A percentile compares a stretch with the other conserved stretches of the same genome.
These are phyloP conservation scores for Heliocybe sulcata DNA, from an alignment of 1,284 basidiomycete species.

Conservation along the genomic window DNA sequence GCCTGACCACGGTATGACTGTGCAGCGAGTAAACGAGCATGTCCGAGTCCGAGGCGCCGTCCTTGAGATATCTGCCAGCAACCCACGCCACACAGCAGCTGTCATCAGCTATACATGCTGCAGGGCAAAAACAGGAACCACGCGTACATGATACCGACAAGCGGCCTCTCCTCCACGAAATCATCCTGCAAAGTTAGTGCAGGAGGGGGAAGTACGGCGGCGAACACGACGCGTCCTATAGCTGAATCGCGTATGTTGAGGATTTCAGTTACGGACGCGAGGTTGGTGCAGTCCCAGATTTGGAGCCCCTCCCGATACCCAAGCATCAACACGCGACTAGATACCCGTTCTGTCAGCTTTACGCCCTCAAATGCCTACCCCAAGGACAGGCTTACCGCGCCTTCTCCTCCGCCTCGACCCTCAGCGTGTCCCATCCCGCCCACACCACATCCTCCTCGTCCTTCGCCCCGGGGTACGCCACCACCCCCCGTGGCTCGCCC, in stretches of 20 bases:
- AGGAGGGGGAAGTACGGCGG: slow-evolving; percentile 36
- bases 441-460: slow-evolving; percentile 23
- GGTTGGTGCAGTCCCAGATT: slow-evolving; percentile 61
- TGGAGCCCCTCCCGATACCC: slow-evolving; percentile 55
- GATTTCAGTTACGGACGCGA: slow-evolving; percentile 48
- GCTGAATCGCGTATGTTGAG: slow-evolving; percentile 34
- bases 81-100: too few species aligned
- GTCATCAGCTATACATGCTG: too few species aligned
- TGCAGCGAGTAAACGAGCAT: slow-evolving; percentile 53
- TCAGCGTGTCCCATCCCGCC: slow-evolving; percentile 24
- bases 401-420: slow-evolving; percentile 11
- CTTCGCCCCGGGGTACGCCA: slow-evolving; percentile 20
- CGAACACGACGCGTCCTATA: slow-evolving; percentile 34
- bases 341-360: slow-evolving; percentile 6
- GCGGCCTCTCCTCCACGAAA: slow-evolving; percentile 29
- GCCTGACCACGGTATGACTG: slow-evolving; percentile 47
- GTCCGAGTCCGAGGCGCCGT: slow-evolving; percentile 17
- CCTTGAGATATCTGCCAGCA: too few species aligned
- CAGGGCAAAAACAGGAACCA: slow-evolving; percentile 2
- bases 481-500: slow-evolving; percentile 7
- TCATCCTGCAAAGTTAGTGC: slow-evolving; percentile 17
- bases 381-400: slow-evolving; percentile 21
- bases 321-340: slow-evolving; percentile 49
- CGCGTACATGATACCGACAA: slow-evolving; percentile 55
- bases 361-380: slow-evolving; percentile 15